Percentiles rank a stretch among this genome's conserved stretches.
Conservation (phyloP, 805 yeast species). For the Wickerhamomyces rabaulensis region DNA sequence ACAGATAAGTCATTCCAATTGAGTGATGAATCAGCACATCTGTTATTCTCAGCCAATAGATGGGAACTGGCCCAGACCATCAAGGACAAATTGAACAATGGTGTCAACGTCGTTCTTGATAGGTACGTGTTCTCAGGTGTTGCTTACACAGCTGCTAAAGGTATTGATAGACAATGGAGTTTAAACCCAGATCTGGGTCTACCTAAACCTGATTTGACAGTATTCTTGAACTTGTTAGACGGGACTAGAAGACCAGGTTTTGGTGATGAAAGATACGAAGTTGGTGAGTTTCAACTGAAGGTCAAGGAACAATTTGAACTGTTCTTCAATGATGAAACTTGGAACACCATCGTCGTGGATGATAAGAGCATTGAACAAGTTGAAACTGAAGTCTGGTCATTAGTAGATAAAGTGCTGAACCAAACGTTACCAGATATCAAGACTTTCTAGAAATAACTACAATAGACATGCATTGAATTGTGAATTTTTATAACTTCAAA, state of each 20-base stretch:
- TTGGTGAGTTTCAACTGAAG: slow-evolving; percentile 59
- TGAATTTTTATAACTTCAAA: too few relatives aligned
- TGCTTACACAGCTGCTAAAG: slow-evolving; percentile 88
- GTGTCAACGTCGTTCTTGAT: slow-evolving; percentile 66
- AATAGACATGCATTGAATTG: not conserved
- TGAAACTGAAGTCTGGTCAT: slow-evolving; percentile 36
- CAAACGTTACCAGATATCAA: slow-evolving; percentile 6
- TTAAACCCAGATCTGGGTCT: slow-evolving; percentile 75
- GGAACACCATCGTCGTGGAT: slow-evolving; percentile 57
- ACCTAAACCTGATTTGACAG: slow-evolving; percentile 78
- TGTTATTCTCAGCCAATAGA: slow-evolving; percentile 86
- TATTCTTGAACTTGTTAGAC: slow-evolving; percentile 64
- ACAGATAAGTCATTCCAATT: slow-evolving; percentile 43
- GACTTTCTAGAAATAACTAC: slow-evolving; percentile 1
- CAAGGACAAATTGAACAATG: slow-evolving; percentile 38
- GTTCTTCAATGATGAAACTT: slow-evolving; percentile 33
- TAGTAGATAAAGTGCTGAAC: slow-evolving; percentile 15
- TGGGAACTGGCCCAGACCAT: slow-evolving; percentile 74
- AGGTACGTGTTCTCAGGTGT: slow-evolving; percentile 91
- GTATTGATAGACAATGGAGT: slow-evolving; percentile 72
- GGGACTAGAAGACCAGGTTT: slow-evolving; percentile 60
- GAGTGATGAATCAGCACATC: slow-evolving; percentile 78
- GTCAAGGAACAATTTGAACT: slow-evolving; percentile 59
- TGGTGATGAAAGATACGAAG: slow-evolving; percentile 94
- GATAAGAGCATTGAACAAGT: slow-evolving; percentile 54